These are phyloP conservation scores for Geotrichum klebahnii DNA, from an alignment of 1,139 yeast species.

Conservation along the genomic window DNA sequence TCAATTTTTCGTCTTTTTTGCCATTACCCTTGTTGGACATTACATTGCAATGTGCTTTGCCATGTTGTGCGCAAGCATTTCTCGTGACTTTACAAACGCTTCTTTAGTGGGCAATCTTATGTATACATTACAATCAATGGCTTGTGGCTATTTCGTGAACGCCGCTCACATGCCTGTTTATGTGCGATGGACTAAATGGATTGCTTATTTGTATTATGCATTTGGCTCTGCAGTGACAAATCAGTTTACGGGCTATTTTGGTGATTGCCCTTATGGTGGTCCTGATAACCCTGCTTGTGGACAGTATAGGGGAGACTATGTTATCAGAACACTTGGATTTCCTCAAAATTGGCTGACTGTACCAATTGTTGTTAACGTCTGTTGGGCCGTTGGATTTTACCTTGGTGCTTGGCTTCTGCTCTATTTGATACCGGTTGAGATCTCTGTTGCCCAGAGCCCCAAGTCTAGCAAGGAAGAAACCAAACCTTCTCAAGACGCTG, in stretches of 20 bases:
- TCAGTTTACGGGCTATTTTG: constrained; percentile 58
- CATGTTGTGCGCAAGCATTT: constrained; percentile 52
- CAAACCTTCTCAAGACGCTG: constrained; percentile 3
- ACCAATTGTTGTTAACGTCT: constrained; percentile 59
- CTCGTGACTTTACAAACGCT: constrained; percentile 63
- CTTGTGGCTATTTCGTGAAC: constrained; percentile 78
- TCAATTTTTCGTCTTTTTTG: constrained; percentile 61
- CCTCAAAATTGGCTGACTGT: constrained; percentile 61
- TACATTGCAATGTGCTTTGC: constrained; percentile 56
- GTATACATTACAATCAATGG: constrained; percentile 70
- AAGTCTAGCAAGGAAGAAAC: constrained; percentile 10
- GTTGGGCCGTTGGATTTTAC: constrained; percentile 58
- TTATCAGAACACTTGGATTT: constrained; percentile 57
- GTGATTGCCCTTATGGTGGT: constrained; percentile 51
- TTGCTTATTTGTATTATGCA: constrained; percentile 72
- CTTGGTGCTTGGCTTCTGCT: constrained; percentile 45
- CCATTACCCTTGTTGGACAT: constrained; percentile 54
- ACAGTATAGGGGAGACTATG: constrained; percentile 49
- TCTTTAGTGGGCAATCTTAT: constrained; percentile 59
- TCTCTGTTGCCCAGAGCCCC: constrained; percentile 44
- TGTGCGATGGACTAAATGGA: constrained; percentile 77
- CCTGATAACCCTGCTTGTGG: constrained; percentile 42
- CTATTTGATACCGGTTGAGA: constrained; percentile 44
- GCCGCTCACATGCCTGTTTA: constrained; percentile 75
- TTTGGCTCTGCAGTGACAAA: constrained; percentile 67